Evolutionary conservation across 148 eudicot genomes (phyloP), one percentile per base, ranked within the genome.

Genomic region (Vaccinium vitisidaea): DNA sequence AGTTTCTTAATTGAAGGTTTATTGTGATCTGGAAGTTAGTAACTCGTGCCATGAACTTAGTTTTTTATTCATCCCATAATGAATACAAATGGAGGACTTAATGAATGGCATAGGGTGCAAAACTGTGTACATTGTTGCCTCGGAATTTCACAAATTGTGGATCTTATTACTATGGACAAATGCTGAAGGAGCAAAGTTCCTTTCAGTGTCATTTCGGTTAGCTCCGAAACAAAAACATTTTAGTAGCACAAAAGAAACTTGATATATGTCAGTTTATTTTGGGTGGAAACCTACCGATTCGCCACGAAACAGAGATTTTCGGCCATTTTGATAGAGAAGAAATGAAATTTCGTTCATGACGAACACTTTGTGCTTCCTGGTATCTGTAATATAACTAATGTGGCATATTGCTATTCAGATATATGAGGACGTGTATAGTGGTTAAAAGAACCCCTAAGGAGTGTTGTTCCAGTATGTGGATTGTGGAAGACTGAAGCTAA

Each of bases 391-490:
- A 78, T 78, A 27, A 23, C 5, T 52, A 8, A 25, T 53, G 16
- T 50, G 5, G 58, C 19, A 25, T 25, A 59, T 23, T 77, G 36
- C n/a, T 6, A 48, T 48, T 16, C 77, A 16, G 21, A 73, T 19
- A 43, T 48, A 75, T 11, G 1, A 43, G 50, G 50, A 9, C 5
- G 19, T 48, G n/a, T 46, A 75, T 48, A 2, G 50, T 46, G 79
- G 80, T 23, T 53, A 53, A 53, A 52, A 27, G 12, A 54, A 27
- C 54, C 65, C 21, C 49, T 54, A 27, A 43, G 46, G 39, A 43
- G 65, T 3, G 81, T n/a, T 53, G 81, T 53, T 79, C 36, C 81
- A 54, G 58, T 78, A 52, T 27, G 59, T 50, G 63, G 46, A 27
- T 79, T 8, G 11, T 30, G 46, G 46, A 52, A 53, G 54, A 15